These are phyloP conservation scores for Venturia asperata DNA, from an alignment of 2,329 filamentous ascomycete genomes.

Conservation along the genomic window DNA sequence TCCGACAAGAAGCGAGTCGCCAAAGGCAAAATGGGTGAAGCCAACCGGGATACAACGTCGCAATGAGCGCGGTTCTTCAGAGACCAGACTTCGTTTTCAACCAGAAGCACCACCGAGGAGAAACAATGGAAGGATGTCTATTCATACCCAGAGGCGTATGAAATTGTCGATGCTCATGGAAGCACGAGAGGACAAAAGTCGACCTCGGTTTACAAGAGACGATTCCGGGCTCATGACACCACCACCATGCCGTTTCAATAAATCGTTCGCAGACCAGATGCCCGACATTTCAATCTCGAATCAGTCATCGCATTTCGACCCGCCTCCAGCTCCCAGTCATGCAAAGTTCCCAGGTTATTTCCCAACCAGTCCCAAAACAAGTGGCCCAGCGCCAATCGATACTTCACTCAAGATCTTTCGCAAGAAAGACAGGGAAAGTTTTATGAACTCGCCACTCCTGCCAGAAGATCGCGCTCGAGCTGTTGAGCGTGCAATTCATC, in stretches of 20 bases:
- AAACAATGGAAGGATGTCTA: neutral
- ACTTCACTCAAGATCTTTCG: neutral
- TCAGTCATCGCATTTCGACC: neutral
- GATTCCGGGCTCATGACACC: conserved; percentile 12
- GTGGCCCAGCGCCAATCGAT: conserved; percentile 7
- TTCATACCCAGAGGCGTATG: conserved; percentile 3
- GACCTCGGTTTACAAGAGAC: neutral
- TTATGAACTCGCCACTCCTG: neutral
- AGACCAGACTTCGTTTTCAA: no score
- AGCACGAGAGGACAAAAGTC: neutral
- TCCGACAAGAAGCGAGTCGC: neutral
- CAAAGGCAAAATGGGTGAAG: neutral
- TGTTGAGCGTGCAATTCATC: neutral
- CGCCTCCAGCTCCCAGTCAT: conserved; percentile 12
- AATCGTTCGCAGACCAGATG: conserved; percentile 5
- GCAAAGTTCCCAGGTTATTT: neutral
- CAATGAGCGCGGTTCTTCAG: no score
- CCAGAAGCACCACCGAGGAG: no score
- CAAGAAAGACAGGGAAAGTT: neutral
- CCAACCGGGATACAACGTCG: no score
- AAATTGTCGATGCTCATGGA: conserved; percentile 3
- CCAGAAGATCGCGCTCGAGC: neutral
- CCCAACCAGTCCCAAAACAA: neutral
- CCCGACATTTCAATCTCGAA: neutral
- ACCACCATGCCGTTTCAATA: neutral